These are phyloP conservation scores for Aspergillus pseudotamarii DNA, from an alignment of 2,329 filamentous ascomycete genomes.

Conservation along the genomic window DNA sequence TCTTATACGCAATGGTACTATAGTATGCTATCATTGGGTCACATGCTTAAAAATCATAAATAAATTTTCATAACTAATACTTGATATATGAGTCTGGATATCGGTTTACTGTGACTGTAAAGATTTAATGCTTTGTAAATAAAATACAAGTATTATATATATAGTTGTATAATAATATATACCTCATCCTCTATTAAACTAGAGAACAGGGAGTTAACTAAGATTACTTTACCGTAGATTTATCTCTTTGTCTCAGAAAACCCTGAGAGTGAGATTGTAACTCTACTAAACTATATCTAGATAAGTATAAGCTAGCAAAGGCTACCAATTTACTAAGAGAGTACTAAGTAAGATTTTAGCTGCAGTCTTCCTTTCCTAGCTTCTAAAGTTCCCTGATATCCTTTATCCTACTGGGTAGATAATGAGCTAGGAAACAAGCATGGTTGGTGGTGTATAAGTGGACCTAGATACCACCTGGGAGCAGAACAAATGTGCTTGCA, in stretches of 20 bases:
- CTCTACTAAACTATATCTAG: background rate
- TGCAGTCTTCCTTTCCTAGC: background rate
- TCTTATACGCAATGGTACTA: background rate
- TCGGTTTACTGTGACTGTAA: background rate
- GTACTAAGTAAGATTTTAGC: conserved; percentile 1
- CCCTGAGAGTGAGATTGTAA: background rate
- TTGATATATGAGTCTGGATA: background rate
- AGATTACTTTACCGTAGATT: background rate
- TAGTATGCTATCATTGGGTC: background rate
- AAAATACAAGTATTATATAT: background rate
- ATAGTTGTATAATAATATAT: background rate
- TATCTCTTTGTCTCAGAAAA: background rate
- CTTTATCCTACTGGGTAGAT: background rate
- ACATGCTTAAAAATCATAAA: background rate
- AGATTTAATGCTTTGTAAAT: background rate
- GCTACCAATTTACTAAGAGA: background rate
- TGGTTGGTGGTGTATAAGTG: background rate
- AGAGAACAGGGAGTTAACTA: background rate
- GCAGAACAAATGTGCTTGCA: background rate
- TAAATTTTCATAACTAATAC: background rate
- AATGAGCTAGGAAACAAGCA: background rate
- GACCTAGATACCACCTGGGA: background rate
- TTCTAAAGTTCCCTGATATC: background rate
- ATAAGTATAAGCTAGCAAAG: background rate
- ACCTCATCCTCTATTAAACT: background rate